Base-by-base conservation (phyloP, 345 rosid genomes). In the Adansonia digitata region DNA sequence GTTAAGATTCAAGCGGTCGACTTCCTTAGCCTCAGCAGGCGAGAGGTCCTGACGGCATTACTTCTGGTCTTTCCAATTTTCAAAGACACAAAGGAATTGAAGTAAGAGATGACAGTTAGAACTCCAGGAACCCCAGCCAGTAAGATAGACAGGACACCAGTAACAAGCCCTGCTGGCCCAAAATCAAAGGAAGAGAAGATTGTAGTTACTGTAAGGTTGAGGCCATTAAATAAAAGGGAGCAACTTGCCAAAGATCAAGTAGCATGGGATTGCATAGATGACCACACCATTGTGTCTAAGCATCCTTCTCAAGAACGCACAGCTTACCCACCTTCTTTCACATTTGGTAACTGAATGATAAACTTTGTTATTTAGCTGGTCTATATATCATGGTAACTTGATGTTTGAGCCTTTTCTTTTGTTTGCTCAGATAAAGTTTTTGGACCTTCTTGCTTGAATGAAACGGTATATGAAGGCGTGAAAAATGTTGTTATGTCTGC, bases 401-500 rank as follows among this genome's bases (percentile, higher is more conserved):
- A 43, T 64, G 11, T 51, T 59, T 51, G 12, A 37, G 72, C 13
- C 24, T 80, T 79, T 80, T 66, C 20, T 11, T 55, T 60, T 34
- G 17, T 34, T 76, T 59, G 71, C 76, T 40, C 92, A 96, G 99
- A 96, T 82, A 92, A 91, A 84, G 99, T 96, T 52, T 96, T 96
- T 84, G 97, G 95, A 76, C 97, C 98, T 51, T 81, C 81, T 43
- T 78, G 82, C 79, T 61, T 87, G 62, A 96, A 97, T 17, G 98
- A 96, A 72, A 48, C 85, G 52, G 99, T 96, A 71, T 93, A 96
- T 49, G 98, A 95, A 80, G 99, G 97, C 72, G 99, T 96, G 43
- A 96, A 96, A 90, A 88, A 89, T 77, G 97, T 96, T 84, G 99
- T 98, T 40, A 79, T 96, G 83, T 96, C 99, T 68, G 92, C 98